phyloP scores from a whole-genome alignment of 73 alveolate genomes.

The Paramecium caudatum region DNA sequence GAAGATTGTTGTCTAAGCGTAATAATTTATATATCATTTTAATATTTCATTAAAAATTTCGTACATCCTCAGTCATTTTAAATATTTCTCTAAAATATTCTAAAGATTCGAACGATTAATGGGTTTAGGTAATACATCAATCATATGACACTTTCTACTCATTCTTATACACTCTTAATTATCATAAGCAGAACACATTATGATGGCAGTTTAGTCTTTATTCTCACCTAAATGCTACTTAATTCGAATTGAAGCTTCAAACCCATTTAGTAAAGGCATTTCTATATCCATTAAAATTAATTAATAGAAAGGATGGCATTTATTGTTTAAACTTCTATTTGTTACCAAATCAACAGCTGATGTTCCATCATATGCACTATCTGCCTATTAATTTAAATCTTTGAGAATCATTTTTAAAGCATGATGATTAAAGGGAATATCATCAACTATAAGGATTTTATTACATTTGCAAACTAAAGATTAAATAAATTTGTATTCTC shows the following conservation, averaged over 20 bases:
- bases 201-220: background rate
- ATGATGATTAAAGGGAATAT: constrained; percentile 58
- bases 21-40: too few relatives aligned
- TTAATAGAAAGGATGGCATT: constrained; percentile 52
- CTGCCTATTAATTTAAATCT: constrained; percentile 45
- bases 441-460: constrained; percentile 56
- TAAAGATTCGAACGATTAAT: background rate
- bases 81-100: constrained; percentile 9
- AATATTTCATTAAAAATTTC: too few relatives aligned
- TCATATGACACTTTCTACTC: constrained; percentile 7
- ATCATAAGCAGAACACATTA: constrained; percentile 70
- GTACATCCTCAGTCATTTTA: constrained; percentile 1
- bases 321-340: background rate
- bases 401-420: constrained; percentile 19
- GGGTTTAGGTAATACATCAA: constrained; percentile 45
- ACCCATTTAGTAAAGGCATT: constrained; percentile 52
- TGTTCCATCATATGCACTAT: constrained; percentile 43
- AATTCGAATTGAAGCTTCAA: constrained; percentile 55
- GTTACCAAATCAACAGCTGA: background rate
- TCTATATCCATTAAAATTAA: constrained; percentile 60
- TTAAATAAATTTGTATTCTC: constrained; percentile 46
- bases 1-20: too few relatives aligned
- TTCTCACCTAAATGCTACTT: background rate
- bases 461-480: constrained; percentile 1
- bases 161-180: constrained; percentile 16